Percentiles rank a stretch among this genome's conserved stretches.
These are phyloP conservation scores for Termitomyces sp. DNA, from an alignment of 768 basidiomycete genomes.

Conservation along the genomic window DNA sequence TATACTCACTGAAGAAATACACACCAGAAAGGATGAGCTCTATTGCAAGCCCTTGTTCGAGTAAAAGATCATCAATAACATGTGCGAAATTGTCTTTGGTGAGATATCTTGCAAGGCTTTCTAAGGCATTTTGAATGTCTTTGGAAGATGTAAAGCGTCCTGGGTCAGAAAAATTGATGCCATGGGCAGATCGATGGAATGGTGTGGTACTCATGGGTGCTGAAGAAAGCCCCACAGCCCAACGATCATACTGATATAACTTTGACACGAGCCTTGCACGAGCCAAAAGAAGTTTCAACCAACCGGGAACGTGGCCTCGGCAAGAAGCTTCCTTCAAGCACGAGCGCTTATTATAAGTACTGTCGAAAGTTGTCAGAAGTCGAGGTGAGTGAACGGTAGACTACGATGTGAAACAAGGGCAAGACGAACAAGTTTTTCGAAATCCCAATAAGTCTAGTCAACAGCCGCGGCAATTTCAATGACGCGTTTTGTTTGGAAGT, in stretches of 20 bases:
- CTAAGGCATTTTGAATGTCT: slow-evolving; percentile 16
- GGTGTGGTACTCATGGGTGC: not conserved
- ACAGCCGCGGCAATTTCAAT: too few species aligned
- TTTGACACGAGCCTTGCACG: too few species aligned
- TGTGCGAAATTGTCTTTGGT: slow-evolving; percentile 17
- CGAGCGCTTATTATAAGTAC: not conserved
- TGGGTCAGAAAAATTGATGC: slow-evolving; percentile 17
- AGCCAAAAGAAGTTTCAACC: too few species aligned
- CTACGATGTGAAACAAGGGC: too few species aligned
- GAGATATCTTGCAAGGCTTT: slow-evolving; percentile 19
- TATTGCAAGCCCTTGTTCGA: slow-evolving; percentile 17
- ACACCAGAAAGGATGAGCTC: slow-evolving; percentile 24
- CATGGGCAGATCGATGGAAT: slow-evolving; percentile 19
- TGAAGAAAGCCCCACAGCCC: not conserved
- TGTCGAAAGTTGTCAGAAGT: not conserved
- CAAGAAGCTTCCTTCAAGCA: not conserved
- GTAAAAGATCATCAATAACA: slow-evolving; percentile 18
- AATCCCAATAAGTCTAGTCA: too few species aligned
- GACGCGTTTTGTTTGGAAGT: too few species aligned
- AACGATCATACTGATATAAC: not conserved
- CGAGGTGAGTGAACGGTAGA: not conserved
- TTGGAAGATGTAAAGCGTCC: slow-evolving; percentile 12
- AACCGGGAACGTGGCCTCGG: not conserved
- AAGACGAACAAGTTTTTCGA: too few species aligned
- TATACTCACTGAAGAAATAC: slow-evolving; percentile 8